Evolutionary conservation across 1,284 basidiomycete genomes (phyloP).

Genomic region (Puccinia triticina): DNA sequence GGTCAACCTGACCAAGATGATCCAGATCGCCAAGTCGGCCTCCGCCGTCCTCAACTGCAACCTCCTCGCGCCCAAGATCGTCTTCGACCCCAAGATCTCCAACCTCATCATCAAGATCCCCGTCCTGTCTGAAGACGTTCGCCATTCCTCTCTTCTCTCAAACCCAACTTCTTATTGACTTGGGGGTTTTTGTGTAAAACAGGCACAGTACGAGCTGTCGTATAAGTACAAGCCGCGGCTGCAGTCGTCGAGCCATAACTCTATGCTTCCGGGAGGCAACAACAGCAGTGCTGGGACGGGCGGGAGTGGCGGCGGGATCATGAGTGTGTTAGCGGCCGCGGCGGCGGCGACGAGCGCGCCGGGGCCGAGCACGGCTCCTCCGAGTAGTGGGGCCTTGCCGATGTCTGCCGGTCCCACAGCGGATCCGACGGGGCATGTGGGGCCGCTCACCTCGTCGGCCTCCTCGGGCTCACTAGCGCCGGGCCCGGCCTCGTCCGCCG

Average conservation of each 20-base stretch:
- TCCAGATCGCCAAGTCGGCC: slow-evolving; percentile 56
- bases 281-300: not conserved
- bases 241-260: not conserved
- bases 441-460: not conserved
- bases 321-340: not conserved
- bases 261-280: not conserved
- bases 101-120: slow-evolving; percentile 53
- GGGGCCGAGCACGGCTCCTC: not conserved
- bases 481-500: not conserved
- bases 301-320: not conserved
- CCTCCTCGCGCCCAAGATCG: slow-evolving; percentile 53
- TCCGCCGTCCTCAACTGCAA: slow-evolving; percentile 56
- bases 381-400: not conserved
- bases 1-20: slow-evolving; percentile 59
- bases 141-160: not conserved
- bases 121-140: slow-evolving; percentile 51
- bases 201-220: slow-evolving; percentile 46
- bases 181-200: not conserved
- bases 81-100: slow-evolving; percentile 53
- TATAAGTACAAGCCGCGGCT: slow-evolving; percentile 47
- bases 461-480: not conserved
- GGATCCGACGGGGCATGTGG: too few species aligned
- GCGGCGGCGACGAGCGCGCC: not conserved
- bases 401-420: too few species aligned
- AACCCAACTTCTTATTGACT: not conserved